These are phyloP conservation scores for Neofusicoccum laricinum DNA, from an alignment of 2,329 filamentous ascomycete genomes.

Conservation along the genomic window DNA sequence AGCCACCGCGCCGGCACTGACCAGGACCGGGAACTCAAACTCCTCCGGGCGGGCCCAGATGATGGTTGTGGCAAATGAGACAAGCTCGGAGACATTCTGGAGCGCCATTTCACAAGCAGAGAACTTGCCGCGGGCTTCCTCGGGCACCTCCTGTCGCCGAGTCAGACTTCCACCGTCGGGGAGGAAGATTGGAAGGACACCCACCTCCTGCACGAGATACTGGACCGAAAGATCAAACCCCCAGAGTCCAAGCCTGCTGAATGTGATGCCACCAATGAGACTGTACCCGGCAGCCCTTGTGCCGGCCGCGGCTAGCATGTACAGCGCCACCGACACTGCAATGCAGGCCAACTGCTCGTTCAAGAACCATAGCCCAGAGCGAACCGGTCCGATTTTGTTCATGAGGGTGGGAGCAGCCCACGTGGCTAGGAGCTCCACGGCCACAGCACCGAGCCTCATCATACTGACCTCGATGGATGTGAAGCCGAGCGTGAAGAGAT, in stretches of 20 bases:
- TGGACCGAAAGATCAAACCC: constrained; percentile 49
- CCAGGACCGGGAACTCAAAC: constrained; percentile 61
- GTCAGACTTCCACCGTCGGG: not conserved
- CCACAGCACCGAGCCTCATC: constrained; percentile 51
- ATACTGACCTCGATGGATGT: constrained; percentile 52
- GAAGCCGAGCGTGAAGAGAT: constrained; percentile 55
- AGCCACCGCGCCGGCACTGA: constrained; percentile 56
- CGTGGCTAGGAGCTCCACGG: constrained; percentile 60
- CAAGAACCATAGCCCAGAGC: constrained; percentile 69
- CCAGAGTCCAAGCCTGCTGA: constrained; percentile 46
- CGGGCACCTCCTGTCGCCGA: constrained; percentile 30
- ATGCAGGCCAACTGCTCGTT: constrained; percentile 64
- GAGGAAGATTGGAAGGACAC: not conserved
- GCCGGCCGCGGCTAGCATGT: not conserved
- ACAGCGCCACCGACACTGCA: constrained; percentile 34
- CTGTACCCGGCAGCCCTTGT: constrained; percentile 15
- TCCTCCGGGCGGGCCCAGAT: constrained; percentile 60
- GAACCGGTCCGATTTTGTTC: constrained; percentile 47
- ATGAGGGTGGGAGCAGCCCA: constrained; percentile 59
- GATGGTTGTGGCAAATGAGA: constrained; percentile 65
- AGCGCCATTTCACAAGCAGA: constrained; percentile 65
- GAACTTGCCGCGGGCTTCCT: constrained; percentile 58
- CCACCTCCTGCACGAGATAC: constrained; percentile 44
- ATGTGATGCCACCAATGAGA: constrained; percentile 39
- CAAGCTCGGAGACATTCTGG: constrained; percentile 68